These are phyloP conservation scores for Phytophthora podocarpi DNA, from an alignment of 352 stramenopile genomes.

Conservation along the genomic window DNA sequence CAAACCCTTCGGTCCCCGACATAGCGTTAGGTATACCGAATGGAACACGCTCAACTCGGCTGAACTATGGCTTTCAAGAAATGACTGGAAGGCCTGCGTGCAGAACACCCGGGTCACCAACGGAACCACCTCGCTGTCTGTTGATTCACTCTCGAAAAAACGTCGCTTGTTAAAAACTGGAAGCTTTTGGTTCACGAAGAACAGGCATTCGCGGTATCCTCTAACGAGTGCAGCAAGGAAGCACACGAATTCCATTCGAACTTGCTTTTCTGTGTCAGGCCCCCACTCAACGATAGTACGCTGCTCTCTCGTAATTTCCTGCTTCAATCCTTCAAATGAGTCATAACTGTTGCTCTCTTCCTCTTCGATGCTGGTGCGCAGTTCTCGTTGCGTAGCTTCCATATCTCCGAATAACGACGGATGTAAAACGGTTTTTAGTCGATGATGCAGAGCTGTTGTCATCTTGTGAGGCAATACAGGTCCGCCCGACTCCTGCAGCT, in stretches of 20 bases:
- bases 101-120: conserved; percentile 73
- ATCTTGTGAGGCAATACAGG: conserved; percentile 65
- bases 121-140: conserved; percentile 65
- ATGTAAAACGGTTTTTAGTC: conserved; percentile 62
- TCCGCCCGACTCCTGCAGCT: conserved; percentile 54
- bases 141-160: conserved; percentile 66
- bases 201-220: conserved; percentile 86
- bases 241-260: conserved; percentile 79
- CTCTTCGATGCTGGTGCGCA: conserved; percentile 3
- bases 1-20: conserved; percentile 53
- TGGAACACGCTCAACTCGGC: conserved; percentile 80
- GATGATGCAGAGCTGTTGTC: conserved; percentile 47
- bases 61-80: conserved; percentile 80
- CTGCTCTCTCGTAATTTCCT: conserved; percentile 16
- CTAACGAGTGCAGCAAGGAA: conserved; percentile 70
- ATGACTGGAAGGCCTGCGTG: conserved; percentile 81
- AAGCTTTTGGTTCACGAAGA: conserved; percentile 87
- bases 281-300: conserved; percentile 25
- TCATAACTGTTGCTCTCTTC: conserved; percentile 1
- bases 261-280: conserved; percentile 53
- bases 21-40: conserved; percentile 70
- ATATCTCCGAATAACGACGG: conserved; percentile 36
- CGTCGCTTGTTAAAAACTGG: conserved; percentile 89
- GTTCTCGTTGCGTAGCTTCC: conserved; percentile 6
- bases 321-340: background rate